Evolutionary conservation across 495 filamentous ascomycete species (phyloP), one percentile per base, ranked within the genome.

Genomic region (Penicillium herquei): DNA sequence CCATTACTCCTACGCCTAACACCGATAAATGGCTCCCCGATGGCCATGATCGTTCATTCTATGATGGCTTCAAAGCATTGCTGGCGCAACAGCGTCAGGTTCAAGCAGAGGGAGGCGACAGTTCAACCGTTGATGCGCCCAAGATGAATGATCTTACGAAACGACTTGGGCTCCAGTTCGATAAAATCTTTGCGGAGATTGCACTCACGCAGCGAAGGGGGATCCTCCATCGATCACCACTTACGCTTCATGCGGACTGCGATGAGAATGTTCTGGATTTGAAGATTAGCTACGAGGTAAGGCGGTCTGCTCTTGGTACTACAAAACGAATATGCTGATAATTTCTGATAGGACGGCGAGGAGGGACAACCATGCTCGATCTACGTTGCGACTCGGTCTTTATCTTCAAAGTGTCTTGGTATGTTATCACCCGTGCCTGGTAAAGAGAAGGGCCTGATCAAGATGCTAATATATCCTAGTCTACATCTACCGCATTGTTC

Each of bases 171-270:
- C 55, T 70, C 3, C 83, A 84, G 56, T 86, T 80, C 53, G 72
- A 78, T 6, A 72, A 73, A 10, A 73, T 85, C 1, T 86, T 85
- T 59, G 71, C 67, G 9, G 76, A 81, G 49, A 85, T 85, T 53
- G 81, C 83, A 8, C 69, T 80, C 46, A 81, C 83, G 12, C 82
- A 84, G 63, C 77, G 77, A 46, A 70, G 83, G 46, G 79, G 79
- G 21, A 77, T 86, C 39, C 68, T 84, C 14, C 72, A 85, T 58
- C 79, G 77, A 9, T 75, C 73, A 14, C 73, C 79, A 16, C 56
- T 84, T 34, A 65, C 59, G 2, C 68, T 85, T 35, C 69, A 77
- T 49, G 40, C 58, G 21, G 73, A 77, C 32, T 77, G 74, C 56
- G 75, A 79, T 55, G 51, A 50, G 12, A 52, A 52, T 31, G 64